Evolutionary conservation across 2,329 filamentous ascomycete species (phyloP).

Genomic region (Diplocarpon mali): DNA sequence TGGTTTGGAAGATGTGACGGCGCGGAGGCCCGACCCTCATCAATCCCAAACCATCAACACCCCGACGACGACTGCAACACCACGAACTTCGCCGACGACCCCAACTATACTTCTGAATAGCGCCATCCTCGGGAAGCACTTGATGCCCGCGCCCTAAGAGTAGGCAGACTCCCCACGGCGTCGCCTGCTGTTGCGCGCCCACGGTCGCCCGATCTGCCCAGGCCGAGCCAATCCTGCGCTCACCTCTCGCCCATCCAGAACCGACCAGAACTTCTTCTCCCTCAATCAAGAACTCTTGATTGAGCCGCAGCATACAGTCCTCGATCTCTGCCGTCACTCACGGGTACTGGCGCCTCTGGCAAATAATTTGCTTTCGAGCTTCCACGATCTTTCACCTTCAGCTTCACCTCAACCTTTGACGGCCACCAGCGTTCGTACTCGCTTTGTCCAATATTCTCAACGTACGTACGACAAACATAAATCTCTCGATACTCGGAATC

Average conservation of each 20-base stretch:
- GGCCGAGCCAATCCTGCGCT: conserved; percentile 8
- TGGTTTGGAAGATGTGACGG: no score
- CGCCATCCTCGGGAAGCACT: conserved; percentile 4
- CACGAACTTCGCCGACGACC: conserved; percentile 9
- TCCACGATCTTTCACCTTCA: neutral
- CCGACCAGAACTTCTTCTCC: conserved; percentile 3
- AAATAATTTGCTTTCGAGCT: conserved; percentile 4
- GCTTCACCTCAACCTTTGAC: conserved; percentile 14
- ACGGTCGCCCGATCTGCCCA: conserved; percentile 10
- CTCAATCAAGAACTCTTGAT: conserved; percentile 6
- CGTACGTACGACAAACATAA: conserved; percentile 2
- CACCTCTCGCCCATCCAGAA: conserved; percentile 6
- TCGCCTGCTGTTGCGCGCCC: conserved; percentile 14
- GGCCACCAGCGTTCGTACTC: neutral
- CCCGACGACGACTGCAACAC: conserved; percentile 13
- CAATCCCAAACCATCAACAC: conserved; percentile 5
- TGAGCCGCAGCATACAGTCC: neutral
- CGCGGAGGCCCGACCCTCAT: neutral
- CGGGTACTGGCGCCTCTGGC: conserved; percentile 12
- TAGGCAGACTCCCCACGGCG: conserved; percentile 5
- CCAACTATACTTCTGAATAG: conserved; percentile 5
- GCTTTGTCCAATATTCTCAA: conserved; percentile 6
- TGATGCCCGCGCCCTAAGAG: conserved; percentile 14
- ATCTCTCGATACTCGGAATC: neutral
- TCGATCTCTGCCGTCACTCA: conserved; percentile 1